Base-by-base conservation (phyloP, 1,284 basidiomycete genomes). In the Mycosarcoma maydis region DNA sequence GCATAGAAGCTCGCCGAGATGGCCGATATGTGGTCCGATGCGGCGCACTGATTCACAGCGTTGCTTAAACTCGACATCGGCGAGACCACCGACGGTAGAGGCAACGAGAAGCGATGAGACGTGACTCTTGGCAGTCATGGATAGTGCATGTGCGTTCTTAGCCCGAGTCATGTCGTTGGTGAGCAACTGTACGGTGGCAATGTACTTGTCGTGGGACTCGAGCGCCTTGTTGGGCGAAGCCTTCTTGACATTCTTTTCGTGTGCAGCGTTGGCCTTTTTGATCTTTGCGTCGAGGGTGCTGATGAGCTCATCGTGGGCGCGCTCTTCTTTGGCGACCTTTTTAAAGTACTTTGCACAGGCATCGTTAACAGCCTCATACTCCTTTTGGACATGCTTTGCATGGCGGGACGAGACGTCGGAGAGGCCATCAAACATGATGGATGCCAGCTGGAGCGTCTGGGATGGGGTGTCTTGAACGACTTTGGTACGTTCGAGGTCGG, bases 341-440 rank as follows among this genome's bases (percentile, higher is more conserved):
- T 76, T 78, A 54, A 81, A 81, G 62, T 75, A 76, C 56, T 78
- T 78, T 24, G 75, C 75, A 34, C 72, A 75, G 14, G 71, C 57
- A 20, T 81, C 80, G 44, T 81, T 81, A 30, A 80, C 57, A 1
- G 73, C 53, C 33, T 81, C 80, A 55, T 81, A 81, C 53, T 81
- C 80, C 39, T 61, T 69, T 30, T 76, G 76, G 5, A 81, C 49
- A 22, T 65, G 54, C 46, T 79, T 80, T 16, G 78, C 70, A 44
- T 77, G 74, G 36, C 76, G 76, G 16, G 69, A 55, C 10, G 62
- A 53, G 40, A 74, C 68, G 4, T 81, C 80, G 10, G 70, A 42
- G 16, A 76, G 65, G 4, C 42, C 54, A 13, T 80, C 80, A 32
- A 80, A 78, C 47, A 80, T 62, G 41, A 53, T 34, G 16, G 76